Conservation (phyloP, 73 alveolate genomes). For the Strombidium stylifer region DNA sequence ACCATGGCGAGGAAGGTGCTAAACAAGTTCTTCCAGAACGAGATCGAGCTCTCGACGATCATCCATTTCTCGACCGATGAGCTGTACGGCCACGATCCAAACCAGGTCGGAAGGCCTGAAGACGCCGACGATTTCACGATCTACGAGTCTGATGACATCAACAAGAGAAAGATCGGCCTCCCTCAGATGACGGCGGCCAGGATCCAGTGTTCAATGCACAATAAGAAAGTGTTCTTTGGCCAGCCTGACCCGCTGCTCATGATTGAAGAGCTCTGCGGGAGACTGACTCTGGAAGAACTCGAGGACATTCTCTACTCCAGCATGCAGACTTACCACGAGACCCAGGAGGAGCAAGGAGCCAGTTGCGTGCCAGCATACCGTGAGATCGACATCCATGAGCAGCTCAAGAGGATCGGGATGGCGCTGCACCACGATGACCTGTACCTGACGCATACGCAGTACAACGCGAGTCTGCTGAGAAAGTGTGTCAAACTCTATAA, state of each 20-base stretch:
- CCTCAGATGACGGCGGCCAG: conserved; percentile 39
- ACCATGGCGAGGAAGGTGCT: conserved; percentile 20
- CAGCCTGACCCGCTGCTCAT: conserved; percentile 31
- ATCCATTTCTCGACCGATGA: background rate
- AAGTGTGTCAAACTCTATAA: conserved; percentile 25
- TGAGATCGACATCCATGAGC: conserved; percentile 4
- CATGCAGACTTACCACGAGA: background rate
- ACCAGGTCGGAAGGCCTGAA: conserved; percentile 8
- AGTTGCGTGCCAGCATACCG: background rate
- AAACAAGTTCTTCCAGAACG: conserved; percentile 5
- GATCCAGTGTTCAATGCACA: background rate
- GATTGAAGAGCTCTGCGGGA: conserved; percentile 32
- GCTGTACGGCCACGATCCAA: background rate
- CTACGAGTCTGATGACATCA: conserved; percentile 17
- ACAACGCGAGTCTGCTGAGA: conserved; percentile 20
- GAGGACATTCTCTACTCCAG: conserved; percentile 1
- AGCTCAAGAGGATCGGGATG: background rate
- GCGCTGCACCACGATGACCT: background rate
- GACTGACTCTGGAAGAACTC: background rate
- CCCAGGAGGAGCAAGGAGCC: background rate
- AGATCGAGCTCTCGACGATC: conserved; percentile 2
- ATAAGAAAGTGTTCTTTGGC: conserved; percentile 51
- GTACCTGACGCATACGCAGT: background rate
- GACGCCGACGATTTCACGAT: conserved; percentile 27
- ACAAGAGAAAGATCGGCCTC: conserved; percentile 17